Evolutionary conservation across 441 rosid genomes (phyloP).

Genomic region (Bruguiera hainesii): DNA sequence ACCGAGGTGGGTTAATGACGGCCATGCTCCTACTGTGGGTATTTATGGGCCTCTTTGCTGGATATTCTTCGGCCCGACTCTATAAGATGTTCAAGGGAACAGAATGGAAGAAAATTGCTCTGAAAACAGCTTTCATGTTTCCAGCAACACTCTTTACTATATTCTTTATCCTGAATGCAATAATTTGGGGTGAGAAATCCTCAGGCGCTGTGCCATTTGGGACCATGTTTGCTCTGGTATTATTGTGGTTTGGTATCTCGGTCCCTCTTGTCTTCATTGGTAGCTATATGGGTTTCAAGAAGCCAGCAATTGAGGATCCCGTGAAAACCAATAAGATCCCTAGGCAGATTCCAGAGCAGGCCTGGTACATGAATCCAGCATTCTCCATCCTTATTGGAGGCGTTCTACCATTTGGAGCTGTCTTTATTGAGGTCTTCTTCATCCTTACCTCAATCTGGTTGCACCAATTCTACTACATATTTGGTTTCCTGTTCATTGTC

Average conservation of each 20-base stretch:
- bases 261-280: slow-evolving; percentile 85
- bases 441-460: slow-evolving; percentile 92
- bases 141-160: slow-evolving; percentile 58
- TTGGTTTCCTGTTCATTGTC: slow-evolving; percentile 88
- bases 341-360: slow-evolving; percentile 72
- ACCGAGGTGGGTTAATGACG: slow-evolving; percentile 86
- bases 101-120: slow-evolving; percentile 81
- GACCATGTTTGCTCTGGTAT: slow-evolving; percentile 80
- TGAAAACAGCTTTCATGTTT: slow-evolving; percentile 76
- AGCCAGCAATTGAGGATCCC: slow-evolving; percentile 65
- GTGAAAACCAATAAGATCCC: slow-evolving; percentile 91
- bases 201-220: slow-evolving; percentile 95
- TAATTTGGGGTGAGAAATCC: slow-evolving; percentile 92
- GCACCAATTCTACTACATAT: slow-evolving; percentile 91
- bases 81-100: slow-evolving; percentile 79
- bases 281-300: slow-evolving; percentile 68
- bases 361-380: slow-evolving; percentile 85
- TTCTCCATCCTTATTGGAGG: slow-evolving; percentile 92
- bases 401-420: slow-evolving; percentile 87
- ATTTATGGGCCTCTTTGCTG: slow-evolving; percentile 91
- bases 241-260: slow-evolving; percentile 95
- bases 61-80: slow-evolving; percentile 73
- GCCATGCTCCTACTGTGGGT: slow-evolving; percentile 94
- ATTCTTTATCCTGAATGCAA: slow-evolving; percentile 80
- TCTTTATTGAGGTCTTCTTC: slow-evolving; percentile 87